phyloP scores from a whole-genome alignment of 2,329 filamentous ascomycete genomes.

The Beauveria brongniartii region DNA sequence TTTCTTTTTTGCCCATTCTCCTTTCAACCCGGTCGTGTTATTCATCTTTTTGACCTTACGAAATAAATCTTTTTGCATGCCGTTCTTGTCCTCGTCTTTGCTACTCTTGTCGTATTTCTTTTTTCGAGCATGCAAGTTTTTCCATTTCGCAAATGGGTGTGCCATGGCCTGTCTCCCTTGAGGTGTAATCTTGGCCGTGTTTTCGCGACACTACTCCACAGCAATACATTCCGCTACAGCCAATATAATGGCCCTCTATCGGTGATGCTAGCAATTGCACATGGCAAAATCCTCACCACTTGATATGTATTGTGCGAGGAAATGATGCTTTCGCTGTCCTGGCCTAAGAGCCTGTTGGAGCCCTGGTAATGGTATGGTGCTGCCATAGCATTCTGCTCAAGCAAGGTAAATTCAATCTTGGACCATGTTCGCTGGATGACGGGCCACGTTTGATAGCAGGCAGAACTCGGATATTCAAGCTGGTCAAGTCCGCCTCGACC shows the following conservation, averaged over 20 bases:
- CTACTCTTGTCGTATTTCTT: neutral
- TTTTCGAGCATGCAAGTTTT: no score
- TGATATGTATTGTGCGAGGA: neutral
- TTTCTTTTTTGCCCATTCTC: neutral
- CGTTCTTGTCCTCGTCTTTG: neutral
- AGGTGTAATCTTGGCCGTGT: neutral
- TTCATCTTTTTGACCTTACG: neutral
- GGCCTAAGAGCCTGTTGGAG: no score
- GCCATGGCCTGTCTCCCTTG: neutral
- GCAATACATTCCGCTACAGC: conserved; percentile 1
- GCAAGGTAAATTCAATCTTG: no score
- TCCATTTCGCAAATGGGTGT: no score
- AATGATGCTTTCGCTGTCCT: neutral
- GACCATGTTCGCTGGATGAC: no score
- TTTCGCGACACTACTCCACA: neutral
- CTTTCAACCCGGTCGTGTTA: neutral
- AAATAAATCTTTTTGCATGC: no score
- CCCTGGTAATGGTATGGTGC: no score
- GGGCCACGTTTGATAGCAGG: no score
- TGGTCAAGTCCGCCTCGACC: no score
- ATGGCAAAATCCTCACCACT: neutral
- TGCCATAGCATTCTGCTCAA: no score
- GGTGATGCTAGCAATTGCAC: neutral
- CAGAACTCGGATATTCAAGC: no score
- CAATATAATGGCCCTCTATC: conserved; percentile 1